phyloP scores from a whole-genome alignment of 345 rosid genomes.

The Gossypium ekmanianum region DNA sequence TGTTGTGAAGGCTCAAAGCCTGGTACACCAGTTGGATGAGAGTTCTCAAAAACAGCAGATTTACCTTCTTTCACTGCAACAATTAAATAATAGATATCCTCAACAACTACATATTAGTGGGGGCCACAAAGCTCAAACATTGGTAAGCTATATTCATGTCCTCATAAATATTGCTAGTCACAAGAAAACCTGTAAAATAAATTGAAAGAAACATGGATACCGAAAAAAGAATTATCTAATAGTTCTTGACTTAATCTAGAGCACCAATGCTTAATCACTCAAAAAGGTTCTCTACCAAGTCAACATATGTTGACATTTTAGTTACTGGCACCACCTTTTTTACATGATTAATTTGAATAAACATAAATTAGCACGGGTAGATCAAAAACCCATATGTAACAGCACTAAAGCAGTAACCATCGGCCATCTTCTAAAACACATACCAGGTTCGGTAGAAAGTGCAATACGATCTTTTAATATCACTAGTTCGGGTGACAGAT shows the following conservation, averaged over 20 bases:
- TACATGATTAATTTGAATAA: conserved; percentile 1
- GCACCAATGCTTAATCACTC: conserved; percentile 3
- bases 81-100: conserved; percentile 15
- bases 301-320: background rate
- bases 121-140: background rate
- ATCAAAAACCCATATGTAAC: background rate
- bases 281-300: conserved; percentile 2
- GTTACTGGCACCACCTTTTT: background rate
- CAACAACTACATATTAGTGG: background rate
- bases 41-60: conserved; percentile 32
- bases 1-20: conserved; percentile 37
- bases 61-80: conserved; percentile 55
- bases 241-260: background rate
- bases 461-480: conserved; percentile 88
- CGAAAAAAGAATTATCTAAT: background rate
- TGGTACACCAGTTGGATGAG: conserved; percentile 34
- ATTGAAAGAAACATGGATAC: background rate
- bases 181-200: background rate
- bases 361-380: background rate
- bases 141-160: background rate
- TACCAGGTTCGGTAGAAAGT: conserved; percentile 74
- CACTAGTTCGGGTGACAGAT: conserved; percentile 79
- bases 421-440: conserved; percentile 6
- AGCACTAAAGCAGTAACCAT: background rate
- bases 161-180: background rate